A percentile compares a stretch with the other conserved stretches of the same genome.
phyloP scores from a whole-genome alignment of 1,139 yeast genomes.

The Zygosaccharomyces pseudobailii region DNA sequence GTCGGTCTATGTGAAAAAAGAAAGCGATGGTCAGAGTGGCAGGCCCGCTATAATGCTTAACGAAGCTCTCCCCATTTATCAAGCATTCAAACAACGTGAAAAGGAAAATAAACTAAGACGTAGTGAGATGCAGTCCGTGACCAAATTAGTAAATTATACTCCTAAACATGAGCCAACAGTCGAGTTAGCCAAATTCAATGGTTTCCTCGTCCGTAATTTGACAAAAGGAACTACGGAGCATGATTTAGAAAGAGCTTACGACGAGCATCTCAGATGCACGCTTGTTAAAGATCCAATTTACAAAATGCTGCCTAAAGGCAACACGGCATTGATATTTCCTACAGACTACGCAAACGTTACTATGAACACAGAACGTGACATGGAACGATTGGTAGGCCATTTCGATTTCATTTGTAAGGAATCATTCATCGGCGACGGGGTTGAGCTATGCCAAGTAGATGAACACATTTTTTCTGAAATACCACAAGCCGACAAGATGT shows the following conservation, averaged over 20 bases:
- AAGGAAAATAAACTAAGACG: constrained; percentile 36
- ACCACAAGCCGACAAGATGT: background rate
- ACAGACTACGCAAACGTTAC: constrained; percentile 29
- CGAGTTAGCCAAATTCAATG: constrained; percentile 37
- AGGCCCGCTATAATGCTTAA: constrained; percentile 30
- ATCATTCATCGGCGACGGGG: constrained; percentile 28
- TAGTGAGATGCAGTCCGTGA: constrained; percentile 23
- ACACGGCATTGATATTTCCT: constrained; percentile 44
- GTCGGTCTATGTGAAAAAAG: constrained; percentile 56
- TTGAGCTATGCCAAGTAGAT: constrained; percentile 27
- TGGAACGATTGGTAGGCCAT: constrained; percentile 24
- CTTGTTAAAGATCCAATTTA: constrained; percentile 27
- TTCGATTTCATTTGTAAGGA: constrained; percentile 23
- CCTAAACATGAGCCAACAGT: constrained; percentile 12
- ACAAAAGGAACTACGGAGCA: constrained; percentile 50
- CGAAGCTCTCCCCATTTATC: constrained; percentile 34
- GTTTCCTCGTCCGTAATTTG: constrained; percentile 50
- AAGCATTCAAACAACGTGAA: constrained; percentile 31
- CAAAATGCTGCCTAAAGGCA: constrained; percentile 38
- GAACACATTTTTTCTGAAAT: constrained; percentile 8
- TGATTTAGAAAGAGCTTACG: constrained; percentile 40
- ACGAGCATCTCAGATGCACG: constrained; percentile 29
- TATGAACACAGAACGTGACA: constrained; percentile 27
- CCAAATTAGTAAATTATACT: constrained; percentile 21
- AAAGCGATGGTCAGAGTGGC: constrained; percentile 33